Evolutionary conservation across 768 basidiomycete species (phyloP), one percentile per base, ranked within the genome.

Genomic region (Lactarius sp.): DNA sequence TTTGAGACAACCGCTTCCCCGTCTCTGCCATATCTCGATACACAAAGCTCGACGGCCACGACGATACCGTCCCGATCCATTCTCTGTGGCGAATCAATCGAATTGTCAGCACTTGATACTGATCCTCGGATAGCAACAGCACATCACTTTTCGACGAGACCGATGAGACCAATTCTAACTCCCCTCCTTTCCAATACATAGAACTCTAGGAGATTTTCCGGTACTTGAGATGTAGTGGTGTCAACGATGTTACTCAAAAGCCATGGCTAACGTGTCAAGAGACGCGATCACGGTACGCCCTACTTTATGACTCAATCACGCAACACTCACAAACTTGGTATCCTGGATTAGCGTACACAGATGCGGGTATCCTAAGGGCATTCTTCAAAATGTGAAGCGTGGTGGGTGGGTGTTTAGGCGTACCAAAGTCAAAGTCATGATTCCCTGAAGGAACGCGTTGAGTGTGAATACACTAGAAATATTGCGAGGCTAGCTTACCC

Each of bases 401-500:
- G 1, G 31, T 52, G 34, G 31, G 31, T 22, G 18, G 42, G 33
- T 27, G 18, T 34, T 20, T 31, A 44, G 27, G 63, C 76, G 53
- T 61, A 88, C 89, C 90, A 68, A 90, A 92, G 74, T 95, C 94
- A 73, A 94, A 94, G 68, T 95, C 94, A 67, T 97, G 94, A 71
- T 97, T 95, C 5, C 93, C 91, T 92, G 64, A 14, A 59, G 41
- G 1, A 46, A 56, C 12, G 59, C 41, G 34, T 54, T 41, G 31
- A 52, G 34, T 16, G 20, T 59, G 33, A 20, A 20, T 51, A 59
- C 56, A 60, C 46, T 39, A 13, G 20, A 16, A 41, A 56, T 57
- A 18, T 16, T 37, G 27, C 12, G 2, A 13, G 7, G 6, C 7
- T 41, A 16, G 74, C 86, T 56, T 37, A 91, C 92, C 93, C 60